Conservation (phyloP, 306 rosid genomes). For the Begonia masoniana region DNA sequence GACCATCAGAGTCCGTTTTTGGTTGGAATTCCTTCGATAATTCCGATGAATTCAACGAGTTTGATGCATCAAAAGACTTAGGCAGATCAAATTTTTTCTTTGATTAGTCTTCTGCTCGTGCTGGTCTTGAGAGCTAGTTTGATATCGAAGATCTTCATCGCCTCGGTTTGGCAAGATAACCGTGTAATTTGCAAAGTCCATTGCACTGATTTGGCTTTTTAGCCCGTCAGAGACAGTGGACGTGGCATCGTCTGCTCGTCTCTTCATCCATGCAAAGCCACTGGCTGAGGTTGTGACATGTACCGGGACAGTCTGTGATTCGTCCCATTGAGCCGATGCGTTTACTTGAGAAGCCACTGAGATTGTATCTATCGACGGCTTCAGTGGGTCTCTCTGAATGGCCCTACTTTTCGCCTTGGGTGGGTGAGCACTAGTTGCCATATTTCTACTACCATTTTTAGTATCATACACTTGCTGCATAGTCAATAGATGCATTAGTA, state of each 20-base stretch:
- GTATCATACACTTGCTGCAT: slow-evolving; percentile 29
- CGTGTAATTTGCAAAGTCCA: slow-evolving; percentile 62
- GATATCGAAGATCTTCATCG: slow-evolving; percentile 15
- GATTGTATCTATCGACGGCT: slow-evolving; percentile 28
- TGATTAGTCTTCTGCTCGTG: slow-evolving; percentile 16
- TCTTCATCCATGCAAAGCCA: slow-evolving; percentile 61
- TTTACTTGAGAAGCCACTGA: slow-evolving; percentile 35
- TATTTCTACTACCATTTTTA: slow-evolving; percentile 6
- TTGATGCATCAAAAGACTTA: slow-evolving; percentile 41
- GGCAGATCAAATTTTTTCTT: slow-evolving; percentile 11
- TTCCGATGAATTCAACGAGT: slow-evolving; percentile 15
- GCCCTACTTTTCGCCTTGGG: slow-evolving; percentile 23
- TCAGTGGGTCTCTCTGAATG: slow-evolving; percentile 22
- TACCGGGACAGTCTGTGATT: slow-evolving; percentile 29
- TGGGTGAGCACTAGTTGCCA: slow-evolving; percentile 14
- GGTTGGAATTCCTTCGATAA: slow-evolving; percentile 21
- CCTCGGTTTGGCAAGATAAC: slow-evolving; percentile 28
- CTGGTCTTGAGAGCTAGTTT: slow-evolving; percentile 7
- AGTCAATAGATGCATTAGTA: background rate
- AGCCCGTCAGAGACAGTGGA: slow-evolving; percentile 77
- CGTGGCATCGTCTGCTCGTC: slow-evolving; percentile 41
- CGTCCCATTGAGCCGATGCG: slow-evolving; percentile 7
- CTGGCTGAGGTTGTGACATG: slow-evolving; percentile 35
- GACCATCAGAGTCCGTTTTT: slow-evolving; percentile 13
- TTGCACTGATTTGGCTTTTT: slow-evolving; percentile 71